Conservation (phyloP, 2,329 filamentous ascomycete genomes). For the Leptographium radiaticola region DNA sequence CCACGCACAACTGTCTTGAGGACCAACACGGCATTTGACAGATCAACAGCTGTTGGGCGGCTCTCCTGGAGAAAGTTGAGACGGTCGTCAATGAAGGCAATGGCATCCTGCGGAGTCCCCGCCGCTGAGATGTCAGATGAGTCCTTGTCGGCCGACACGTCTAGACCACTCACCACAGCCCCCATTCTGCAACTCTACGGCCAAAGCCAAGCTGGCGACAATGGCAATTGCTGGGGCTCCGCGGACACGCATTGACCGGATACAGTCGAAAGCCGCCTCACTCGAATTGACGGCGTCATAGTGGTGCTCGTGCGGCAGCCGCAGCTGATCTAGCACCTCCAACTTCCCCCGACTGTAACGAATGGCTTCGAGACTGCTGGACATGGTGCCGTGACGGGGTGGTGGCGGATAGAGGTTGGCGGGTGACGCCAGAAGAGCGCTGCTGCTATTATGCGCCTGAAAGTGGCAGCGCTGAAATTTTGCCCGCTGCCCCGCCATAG, state of each 20-base stretch:
- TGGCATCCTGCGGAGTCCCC: constrained; percentile 38
- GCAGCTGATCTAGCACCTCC: constrained; percentile 72
- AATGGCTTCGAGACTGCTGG: constrained; percentile 57
- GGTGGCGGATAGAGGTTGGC: no score
- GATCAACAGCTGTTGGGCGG: constrained; percentile 86
- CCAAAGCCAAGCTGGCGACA: constrained; percentile 80
- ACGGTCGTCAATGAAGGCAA: constrained; percentile 60
- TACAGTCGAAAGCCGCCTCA: constrained; percentile 69
- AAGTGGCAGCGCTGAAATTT: not conserved
- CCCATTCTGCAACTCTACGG: constrained; percentile 63
- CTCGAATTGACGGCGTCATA: constrained; percentile 61
- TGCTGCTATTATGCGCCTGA: no score
- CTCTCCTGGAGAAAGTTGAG: constrained; percentile 81
- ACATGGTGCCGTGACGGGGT: constrained; percentile 1
- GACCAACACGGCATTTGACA: constrained; percentile 77
- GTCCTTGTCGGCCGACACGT: not conserved
- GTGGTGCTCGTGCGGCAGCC: constrained; percentile 65
- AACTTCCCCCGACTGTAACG: constrained; percentile 60
- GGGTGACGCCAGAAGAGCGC: not conserved
- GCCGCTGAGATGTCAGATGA: constrained; percentile 19
- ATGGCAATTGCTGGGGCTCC: constrained; percentile 95
- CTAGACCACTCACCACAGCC: constrained; percentile 23
- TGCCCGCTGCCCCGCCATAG: not conserved
- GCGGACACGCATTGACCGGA: constrained; percentile 65
- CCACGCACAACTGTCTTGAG: constrained; percentile 52